Conservation (phyloP, 495 filamentous ascomycete species). For the Parathielavia appendiculata region DNA sequence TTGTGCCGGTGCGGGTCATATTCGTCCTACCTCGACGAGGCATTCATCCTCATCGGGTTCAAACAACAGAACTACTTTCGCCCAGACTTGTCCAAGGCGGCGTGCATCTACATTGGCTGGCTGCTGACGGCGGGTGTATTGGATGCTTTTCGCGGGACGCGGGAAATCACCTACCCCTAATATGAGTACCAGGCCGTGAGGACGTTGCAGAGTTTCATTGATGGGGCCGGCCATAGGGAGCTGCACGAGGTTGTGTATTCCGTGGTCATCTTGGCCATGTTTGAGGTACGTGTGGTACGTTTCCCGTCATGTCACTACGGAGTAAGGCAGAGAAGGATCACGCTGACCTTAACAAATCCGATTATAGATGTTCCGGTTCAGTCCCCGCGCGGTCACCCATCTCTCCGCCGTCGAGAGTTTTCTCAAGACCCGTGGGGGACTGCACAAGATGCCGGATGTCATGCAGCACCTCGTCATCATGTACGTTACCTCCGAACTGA, state of each 20-base stretch:
- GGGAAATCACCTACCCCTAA: background rate
- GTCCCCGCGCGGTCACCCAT: background rate
- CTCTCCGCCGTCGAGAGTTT: background rate
- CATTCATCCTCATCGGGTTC: background rate
- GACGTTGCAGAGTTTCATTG: background rate
- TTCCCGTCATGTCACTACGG: too few species aligned
- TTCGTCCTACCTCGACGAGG: constrained; percentile 2
- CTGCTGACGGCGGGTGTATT: constrained; percentile 2
- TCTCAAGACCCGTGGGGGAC: constrained; percentile 4
- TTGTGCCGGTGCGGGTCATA: background rate
- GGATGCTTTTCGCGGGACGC: background rate
- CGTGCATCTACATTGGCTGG: constrained; percentile 6
- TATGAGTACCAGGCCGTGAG: constrained; percentile 1
- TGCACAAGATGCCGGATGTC: constrained; percentile 1
- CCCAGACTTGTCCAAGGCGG: constrained; percentile 5
- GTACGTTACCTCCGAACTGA: background rate
- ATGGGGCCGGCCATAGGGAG: background rate
- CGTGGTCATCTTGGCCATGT: constrained; percentile 2
- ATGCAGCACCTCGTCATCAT: constrained; percentile 8
- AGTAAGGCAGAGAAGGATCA: too few species aligned
- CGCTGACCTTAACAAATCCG: too few species aligned
- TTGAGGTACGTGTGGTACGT: background rate
- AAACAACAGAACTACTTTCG: background rate
- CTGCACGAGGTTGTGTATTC: constrained; percentile 5
- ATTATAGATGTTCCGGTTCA: constrained; percentile 2